A percentile compares a stretch with the other conserved stretches of the same genome.
Evolutionary conservation across 2,329 filamentous ascomycete species (phyloP).

Genomic region (Trichoderma afroharzianum): DNA sequence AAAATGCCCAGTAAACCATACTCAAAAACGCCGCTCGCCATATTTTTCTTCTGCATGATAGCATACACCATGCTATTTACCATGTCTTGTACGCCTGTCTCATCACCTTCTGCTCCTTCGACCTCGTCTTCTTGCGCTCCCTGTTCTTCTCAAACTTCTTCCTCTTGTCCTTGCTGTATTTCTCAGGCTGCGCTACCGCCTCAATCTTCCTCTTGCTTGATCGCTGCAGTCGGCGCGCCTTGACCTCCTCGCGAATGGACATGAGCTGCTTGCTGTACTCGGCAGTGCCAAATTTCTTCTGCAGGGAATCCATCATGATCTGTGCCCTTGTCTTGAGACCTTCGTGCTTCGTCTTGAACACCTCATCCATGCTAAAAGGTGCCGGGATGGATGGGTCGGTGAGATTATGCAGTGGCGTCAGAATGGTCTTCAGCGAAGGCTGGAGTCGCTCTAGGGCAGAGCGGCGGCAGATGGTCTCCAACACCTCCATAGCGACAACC

Average conservation of each 20-base stretch:
- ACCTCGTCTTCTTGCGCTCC: constrained; percentile 75
- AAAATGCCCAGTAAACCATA: constrained; percentile 12
- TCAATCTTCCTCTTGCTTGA: constrained; percentile 86
- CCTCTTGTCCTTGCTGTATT: constrained; percentile 71
- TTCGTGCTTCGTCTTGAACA: constrained; percentile 67
- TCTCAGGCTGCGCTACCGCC: constrained; percentile 77
- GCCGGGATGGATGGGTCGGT: constrained; percentile 73
- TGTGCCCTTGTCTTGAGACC: constrained; percentile 67
- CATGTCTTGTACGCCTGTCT: constrained; percentile 64
- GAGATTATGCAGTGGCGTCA: constrained; percentile 69
- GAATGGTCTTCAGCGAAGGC: constrained; percentile 59
- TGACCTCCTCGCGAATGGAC: constrained; percentile 69
- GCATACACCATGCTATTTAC: constrained; percentile 6
- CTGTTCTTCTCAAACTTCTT: constrained; percentile 83
- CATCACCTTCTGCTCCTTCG: constrained; percentile 65
- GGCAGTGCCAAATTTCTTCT: constrained; percentile 77
- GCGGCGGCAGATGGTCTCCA: constrained; percentile 65
- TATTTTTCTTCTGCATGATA: background rate
- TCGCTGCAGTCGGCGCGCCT: constrained; percentile 67
- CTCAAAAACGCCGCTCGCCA: constrained; percentile 20
- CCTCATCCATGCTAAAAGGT: constrained; percentile 67
- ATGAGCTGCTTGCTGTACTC: constrained; percentile 73
- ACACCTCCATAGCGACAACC: constrained; percentile 68
- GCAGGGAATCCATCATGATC: constrained; percentile 76
- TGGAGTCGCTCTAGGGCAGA: constrained; percentile 55